These are phyloP conservation scores for Iris macrosiphon DNA, from an alignment of 106 monocot species.

Conservation along the genomic window DNA sequence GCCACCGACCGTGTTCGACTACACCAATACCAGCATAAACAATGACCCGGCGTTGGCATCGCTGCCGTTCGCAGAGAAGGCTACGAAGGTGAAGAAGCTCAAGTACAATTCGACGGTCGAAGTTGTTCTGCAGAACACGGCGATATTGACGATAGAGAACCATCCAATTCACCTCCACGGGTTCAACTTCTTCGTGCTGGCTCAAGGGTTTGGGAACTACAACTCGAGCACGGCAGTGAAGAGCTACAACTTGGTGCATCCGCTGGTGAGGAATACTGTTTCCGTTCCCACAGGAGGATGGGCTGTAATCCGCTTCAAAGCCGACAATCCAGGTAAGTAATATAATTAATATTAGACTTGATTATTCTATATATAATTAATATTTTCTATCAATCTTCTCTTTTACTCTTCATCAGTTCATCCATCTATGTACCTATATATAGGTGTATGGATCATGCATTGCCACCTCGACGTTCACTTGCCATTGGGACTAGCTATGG, in stretches of 20 bases:
- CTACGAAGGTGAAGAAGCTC: constrained; percentile 50
- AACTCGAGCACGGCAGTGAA: constrained; percentile 12
- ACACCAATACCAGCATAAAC: constrained; percentile 24
- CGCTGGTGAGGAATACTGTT: constrained; percentile 62
- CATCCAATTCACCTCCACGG: constrained; percentile 72
- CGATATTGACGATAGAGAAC: constrained; percentile 42
- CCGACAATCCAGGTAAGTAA: constrained; percentile 67
- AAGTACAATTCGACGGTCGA: constrained; percentile 54
- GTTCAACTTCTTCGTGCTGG: constrained; percentile 60
- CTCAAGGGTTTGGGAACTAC: constrained; percentile 71
- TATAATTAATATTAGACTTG: too few species aligned
- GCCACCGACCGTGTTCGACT: constrained; percentile 49
- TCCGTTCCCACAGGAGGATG: constrained; percentile 64
- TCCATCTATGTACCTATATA: too few species aligned
- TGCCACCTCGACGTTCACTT: constrained; percentile 60
- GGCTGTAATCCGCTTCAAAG: constrained; percentile 69
- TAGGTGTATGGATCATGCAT: constrained; percentile 74
- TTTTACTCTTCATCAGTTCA: too few species aligned
- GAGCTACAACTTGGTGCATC: constrained; percentile 51
- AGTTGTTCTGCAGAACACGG: constrained; percentile 70
- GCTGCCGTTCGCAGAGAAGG: constrained; percentile 8
- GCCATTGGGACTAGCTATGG: constrained; percentile 34
- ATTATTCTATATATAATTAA: too few species aligned
- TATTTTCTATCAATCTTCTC: too few species aligned
- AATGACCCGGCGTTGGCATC: neutral